Conservation (phyloP, 2,329 filamentous ascomycete genomes). For the Ophiostoma tasmaniense region DNA sequence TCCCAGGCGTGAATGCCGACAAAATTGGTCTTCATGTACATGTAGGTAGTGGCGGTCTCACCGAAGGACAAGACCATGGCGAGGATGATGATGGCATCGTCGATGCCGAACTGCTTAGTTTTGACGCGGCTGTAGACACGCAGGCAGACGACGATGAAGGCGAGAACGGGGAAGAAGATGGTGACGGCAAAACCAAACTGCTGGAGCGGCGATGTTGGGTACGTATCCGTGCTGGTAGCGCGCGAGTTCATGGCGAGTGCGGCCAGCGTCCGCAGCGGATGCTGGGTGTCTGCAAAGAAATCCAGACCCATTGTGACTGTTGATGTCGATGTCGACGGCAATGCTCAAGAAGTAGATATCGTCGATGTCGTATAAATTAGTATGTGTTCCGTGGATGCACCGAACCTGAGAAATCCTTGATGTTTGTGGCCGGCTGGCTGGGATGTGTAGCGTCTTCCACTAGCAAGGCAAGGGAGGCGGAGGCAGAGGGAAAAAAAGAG, state of each 20-base stretch:
- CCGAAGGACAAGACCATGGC: constrained; percentile 18
- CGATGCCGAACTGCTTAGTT: constrained; percentile 21
- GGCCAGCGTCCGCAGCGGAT: constrained; percentile 1
- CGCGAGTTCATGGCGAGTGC: not conserved
- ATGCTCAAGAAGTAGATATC: not conserved
- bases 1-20: constrained; percentile 19
- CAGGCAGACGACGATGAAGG: constrained; percentile 22
- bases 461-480: not conserved
- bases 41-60: constrained; percentile 15
- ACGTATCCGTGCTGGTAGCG: not conserved
- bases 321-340: not conserved
- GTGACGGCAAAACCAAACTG: constrained; percentile 22
- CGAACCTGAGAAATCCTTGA: not conserved
- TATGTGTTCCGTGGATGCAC: not conserved
- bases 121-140: constrained; percentile 23
- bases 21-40: constrained; percentile 20
- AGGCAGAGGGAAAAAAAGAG: not conserved
- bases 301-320: not conserved
- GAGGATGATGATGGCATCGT: constrained; percentile 17
- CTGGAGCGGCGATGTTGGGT: constrained; percentile 20
- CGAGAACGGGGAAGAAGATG: constrained; percentile 24
- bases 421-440: not conserved
- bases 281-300: not conserved
- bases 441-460: not conserved
- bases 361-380: not conserved